Evolutionary conservation across 176 grass and related monocot species (phyloP).

Genomic region (Paspalum vaginatum): DNA sequence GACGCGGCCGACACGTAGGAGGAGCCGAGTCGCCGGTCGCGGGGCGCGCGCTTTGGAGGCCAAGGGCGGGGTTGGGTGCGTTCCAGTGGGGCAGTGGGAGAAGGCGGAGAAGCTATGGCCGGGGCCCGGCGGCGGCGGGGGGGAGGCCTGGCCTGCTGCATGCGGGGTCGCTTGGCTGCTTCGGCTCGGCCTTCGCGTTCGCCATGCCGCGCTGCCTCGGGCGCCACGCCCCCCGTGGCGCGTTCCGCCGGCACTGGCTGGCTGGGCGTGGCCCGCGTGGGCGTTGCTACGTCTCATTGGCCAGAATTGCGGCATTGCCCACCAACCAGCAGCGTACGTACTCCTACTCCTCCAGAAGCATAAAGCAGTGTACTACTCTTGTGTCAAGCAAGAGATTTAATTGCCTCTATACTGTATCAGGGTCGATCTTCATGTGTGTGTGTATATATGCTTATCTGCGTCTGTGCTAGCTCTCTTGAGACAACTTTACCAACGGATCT

Average conservation of each 20-base stretch:
- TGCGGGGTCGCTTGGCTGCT: conserved; percentile 31
- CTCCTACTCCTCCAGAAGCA: neutral
- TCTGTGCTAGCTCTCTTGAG: too few relatives aligned
- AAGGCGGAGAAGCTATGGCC: neutral
- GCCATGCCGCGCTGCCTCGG: conserved; percentile 36
- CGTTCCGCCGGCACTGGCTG: conserved; percentile 30
- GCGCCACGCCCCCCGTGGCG: conserved; percentile 44
- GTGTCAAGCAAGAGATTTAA: neutral
- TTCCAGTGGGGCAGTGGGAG: conserved; percentile 10
- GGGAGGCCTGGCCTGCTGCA: neutral
- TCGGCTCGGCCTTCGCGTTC: conserved; percentile 24
- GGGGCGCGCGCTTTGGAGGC: conserved; percentile 32
- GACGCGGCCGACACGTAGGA: conserved; percentile 72
- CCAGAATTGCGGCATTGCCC: neutral
- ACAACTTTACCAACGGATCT: too few relatives aligned
- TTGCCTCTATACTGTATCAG: too few relatives aligned
- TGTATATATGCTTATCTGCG: too few relatives aligned
- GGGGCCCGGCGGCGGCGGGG: neutral
- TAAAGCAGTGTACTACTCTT: neutral
- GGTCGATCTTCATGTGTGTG: neutral
- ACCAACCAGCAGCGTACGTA: conserved; percentile 4
- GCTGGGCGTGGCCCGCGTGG: conserved; percentile 9
- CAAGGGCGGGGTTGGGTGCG: neutral
- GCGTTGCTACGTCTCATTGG: conserved; percentile 27
- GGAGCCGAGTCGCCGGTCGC: conserved; percentile 44